These are phyloP conservation scores for Arachnopeziza araneosa DNA, from an alignment of 2,329 filamentous ascomycete species.

Conservation along the genomic window DNA sequence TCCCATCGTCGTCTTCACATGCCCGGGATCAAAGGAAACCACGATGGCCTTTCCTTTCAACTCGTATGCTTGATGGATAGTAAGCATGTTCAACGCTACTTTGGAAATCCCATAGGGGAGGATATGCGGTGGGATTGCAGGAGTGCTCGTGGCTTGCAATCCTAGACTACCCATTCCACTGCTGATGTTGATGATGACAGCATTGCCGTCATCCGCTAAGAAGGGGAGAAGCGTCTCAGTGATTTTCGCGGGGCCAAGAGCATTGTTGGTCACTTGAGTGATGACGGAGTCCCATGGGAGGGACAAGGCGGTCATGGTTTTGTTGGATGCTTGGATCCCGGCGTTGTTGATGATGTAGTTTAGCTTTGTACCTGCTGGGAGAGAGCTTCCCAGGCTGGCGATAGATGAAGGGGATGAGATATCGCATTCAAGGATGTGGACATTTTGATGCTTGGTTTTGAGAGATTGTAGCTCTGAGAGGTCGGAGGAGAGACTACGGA, in stretches of 20 bases:
- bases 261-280: constrained; percentile 40
- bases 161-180: constrained; percentile 3
- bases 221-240: constrained; percentile 32
- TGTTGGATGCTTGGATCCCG: constrained; percentile 34
- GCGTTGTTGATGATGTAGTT: constrained; percentile 38
- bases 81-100: constrained; percentile 18
- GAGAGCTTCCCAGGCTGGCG: constrained; percentile 31
- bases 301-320: constrained; percentile 32
- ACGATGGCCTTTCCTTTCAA: constrained; percentile 2
- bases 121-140: background rate
- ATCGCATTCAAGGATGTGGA: constrained; percentile 38
- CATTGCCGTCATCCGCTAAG: background rate
- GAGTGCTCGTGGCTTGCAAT: background rate
- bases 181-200: constrained; percentile 18
- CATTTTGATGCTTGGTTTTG: constrained; percentile 19
- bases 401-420: constrained; percentile 33
- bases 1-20: constrained; percentile 13
- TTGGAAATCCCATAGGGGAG: constrained; percentile 16
- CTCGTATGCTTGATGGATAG: constrained; percentile 6
- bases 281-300: constrained; percentile 19
- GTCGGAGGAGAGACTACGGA: constrained; percentile 31
- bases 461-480: constrained; percentile 28
- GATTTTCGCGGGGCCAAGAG: constrained; percentile 41
- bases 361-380: constrained; percentile 31
- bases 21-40: constrained; percentile 6